Percentiles rank a stretch among this genome's conserved stretches.
These are phyloP conservation scores for Naumovozyma baii DNA, from an alignment of 805 yeast genomes.

Conservation along the genomic window DNA sequence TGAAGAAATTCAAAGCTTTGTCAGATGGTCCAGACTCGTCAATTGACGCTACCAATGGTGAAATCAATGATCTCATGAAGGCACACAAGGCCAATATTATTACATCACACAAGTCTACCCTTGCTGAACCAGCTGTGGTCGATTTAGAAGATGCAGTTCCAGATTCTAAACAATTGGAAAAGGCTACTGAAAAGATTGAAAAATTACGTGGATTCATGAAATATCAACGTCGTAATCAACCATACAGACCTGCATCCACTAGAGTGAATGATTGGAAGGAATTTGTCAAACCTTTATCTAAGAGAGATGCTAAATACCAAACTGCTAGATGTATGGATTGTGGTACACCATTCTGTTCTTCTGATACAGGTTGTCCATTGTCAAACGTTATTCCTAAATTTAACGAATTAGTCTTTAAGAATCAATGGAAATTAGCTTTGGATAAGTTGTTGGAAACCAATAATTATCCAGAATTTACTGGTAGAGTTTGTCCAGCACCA, in stretches of 20 bases:
- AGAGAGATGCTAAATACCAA: conserved; percentile 80
- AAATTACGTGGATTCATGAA: conserved; percentile 87
- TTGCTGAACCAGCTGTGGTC: conserved; percentile 69
- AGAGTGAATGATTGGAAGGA: conserved; percentile 91
- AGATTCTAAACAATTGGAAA: conserved; percentile 56
- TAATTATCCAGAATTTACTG: conserved; percentile 97
- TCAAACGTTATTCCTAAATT: conserved; percentile 96
- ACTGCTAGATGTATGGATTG: conserved; percentile 99
- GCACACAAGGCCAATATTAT: conserved; percentile 13
- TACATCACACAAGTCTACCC: conserved; percentile 27
- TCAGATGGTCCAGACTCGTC: conserved; percentile 46
- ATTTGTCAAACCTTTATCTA: conserved; percentile 66
- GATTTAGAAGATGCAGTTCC: conserved; percentile 85
- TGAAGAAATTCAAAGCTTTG: conserved; percentile 57
- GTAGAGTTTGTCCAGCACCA: conserved; percentile 98
- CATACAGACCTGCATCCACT: conserved; percentile 64
- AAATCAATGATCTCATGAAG: conserved; percentile 52
- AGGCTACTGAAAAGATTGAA: conserved; percentile 47
- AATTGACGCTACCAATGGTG: conserved; percentile 84
- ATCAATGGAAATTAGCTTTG: conserved; percentile 89
- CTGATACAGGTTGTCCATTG: conserved; percentile 96
- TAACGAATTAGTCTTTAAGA: conserved; percentile 92
- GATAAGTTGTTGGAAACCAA: conserved; percentile 90
- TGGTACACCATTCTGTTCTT: conserved; percentile 98
- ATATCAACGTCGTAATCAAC: conserved; percentile 81